Percentiles rank a stretch among this genome's conserved stretches.
Evolutionary conservation across 768 basidiomycete genomes (phyloP).

Genomic region (Lactarius tabidus): DNA sequence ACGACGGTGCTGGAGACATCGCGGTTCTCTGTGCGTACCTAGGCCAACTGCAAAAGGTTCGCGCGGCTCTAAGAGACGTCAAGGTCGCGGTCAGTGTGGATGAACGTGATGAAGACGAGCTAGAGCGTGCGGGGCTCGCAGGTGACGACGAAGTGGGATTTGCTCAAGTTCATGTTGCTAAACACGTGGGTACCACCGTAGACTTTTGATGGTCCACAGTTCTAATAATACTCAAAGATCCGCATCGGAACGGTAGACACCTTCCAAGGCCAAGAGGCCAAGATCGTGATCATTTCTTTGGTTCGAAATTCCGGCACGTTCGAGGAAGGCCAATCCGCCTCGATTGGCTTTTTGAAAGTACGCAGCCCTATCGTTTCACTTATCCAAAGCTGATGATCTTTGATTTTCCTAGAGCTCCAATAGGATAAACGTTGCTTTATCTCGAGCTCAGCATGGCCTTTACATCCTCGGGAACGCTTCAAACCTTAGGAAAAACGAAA

Average conservation of each 20-base stretch:
- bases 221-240: constrained; percentile 39
- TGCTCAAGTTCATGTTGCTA: constrained; percentile 49
- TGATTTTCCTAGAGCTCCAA: constrained; percentile 31
- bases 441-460: constrained; percentile 69
- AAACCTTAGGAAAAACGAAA: constrained; percentile 47
- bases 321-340: constrained; percentile 31
- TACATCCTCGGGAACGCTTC: constrained; percentile 68
- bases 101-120: constrained; percentile 60
- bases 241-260: constrained; percentile 72
- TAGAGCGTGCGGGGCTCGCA: constrained; percentile 48
- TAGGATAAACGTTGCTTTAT: constrained; percentile 55
- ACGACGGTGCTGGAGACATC: constrained; percentile 45
- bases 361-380: not conserved
- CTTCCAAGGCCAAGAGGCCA: constrained; percentile 73
- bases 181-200: constrained; percentile 40
- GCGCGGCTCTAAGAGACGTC: constrained; percentile 37
- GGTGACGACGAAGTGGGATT: constrained; percentile 37
- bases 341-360: constrained; percentile 75
- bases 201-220: not conserved
- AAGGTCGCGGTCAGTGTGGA: constrained; percentile 64
- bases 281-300: constrained; percentile 68
- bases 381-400: constrained; percentile 32
- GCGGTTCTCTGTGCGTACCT: constrained; percentile 54
- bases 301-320: constrained; percentile 64
- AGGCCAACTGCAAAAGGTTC: constrained; percentile 45